Conservation (phyloP, 805 yeast species). For the Myxozyma udenii region DNA sequence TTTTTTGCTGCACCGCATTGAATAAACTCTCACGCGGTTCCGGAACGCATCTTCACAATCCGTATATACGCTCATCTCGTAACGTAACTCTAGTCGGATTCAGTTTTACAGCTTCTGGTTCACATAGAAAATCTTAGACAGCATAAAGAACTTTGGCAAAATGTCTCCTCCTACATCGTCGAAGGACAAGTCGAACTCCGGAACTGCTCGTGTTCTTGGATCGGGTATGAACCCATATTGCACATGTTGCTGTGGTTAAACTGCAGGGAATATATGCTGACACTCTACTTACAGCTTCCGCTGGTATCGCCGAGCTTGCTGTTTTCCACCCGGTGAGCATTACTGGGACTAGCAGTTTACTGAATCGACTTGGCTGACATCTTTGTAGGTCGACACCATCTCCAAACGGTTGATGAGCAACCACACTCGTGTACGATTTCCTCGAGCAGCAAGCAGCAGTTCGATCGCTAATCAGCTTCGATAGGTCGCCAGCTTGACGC, state of each 20-base stretch:
- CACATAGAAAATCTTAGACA: too few species aligned
- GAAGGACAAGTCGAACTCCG: constrained; percentile 82
- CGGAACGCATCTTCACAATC: too few species aligned
- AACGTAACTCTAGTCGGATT: too few species aligned
- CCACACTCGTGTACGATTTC: constrained; percentile 66
- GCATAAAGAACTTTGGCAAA: too few species aligned
- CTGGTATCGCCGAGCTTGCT: constrained; percentile 94
- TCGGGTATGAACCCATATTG: constrained; percentile 47
- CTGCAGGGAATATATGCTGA: background rate
- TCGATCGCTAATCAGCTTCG: constrained; percentile 36
- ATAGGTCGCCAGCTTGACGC: constrained; percentile 57
- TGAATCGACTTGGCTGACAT: background rate
- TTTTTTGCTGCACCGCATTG: too few species aligned
- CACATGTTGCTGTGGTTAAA: background rate
- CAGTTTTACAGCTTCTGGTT: too few species aligned
- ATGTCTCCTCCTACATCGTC: constrained; percentile 36
- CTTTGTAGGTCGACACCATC: constrained; percentile 68
- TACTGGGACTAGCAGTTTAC: background rate
- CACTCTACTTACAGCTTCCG: constrained; percentile 43
- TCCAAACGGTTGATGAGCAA: constrained; percentile 93
- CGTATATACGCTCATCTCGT: too few species aligned
- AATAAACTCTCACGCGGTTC: too few species aligned
- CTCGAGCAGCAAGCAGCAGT: background rate
- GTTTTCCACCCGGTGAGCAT: constrained; percentile 86
- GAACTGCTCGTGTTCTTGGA: constrained; percentile 84